A percentile compares a stretch with the other conserved stretches of the same genome.
Evolutionary conservation across 352 stramenopile species (phyloP).

Genomic region (Globisporangium lucens): DNA sequence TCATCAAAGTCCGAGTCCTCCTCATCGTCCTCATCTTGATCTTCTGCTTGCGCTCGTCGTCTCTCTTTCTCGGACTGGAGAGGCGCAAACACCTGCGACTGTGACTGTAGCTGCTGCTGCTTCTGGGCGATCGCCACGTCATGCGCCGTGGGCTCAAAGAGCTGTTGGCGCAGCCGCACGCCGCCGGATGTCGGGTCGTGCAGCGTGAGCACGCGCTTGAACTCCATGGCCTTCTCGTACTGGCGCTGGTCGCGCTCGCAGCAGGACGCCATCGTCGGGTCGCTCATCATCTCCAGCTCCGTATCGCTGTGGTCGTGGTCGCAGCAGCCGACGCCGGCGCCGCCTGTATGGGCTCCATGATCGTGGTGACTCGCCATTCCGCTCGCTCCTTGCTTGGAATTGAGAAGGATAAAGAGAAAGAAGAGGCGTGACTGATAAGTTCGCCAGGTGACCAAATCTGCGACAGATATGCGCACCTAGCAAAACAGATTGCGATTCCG

Average conservation of each 20-base stretch:
- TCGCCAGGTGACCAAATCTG: not conserved
- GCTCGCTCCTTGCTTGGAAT: not conserved
- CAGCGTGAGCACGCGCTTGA: not conserved
- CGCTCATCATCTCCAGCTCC: not conserved
- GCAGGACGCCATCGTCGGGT: not conserved
- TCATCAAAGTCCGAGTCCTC: not conserved
- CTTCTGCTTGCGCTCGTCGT: not conserved
- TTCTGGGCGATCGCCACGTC: not conserved
- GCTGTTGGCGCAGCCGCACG: not conserved
- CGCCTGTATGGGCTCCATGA: not conserved
- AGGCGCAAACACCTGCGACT: not conserved
- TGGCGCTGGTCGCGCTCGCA: not conserved
- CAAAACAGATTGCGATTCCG: not conserved
- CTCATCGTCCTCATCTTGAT: not conserved
- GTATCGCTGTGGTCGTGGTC: not conserved
- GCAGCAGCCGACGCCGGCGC: not conserved
- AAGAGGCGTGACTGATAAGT: not conserved
- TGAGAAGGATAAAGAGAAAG: not conserved
- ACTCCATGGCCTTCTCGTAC: not conserved
- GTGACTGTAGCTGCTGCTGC: not conserved
- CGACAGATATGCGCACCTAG: not conserved
- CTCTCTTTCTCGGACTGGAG: not conserved
- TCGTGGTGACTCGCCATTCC: not conserved
- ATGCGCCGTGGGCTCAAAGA: not conserved
- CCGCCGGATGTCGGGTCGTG: not conserved